These are phyloP conservation scores for Eucalyptus fibrosa DNA, from an alignment of 345 rosid genomes.

Conservation along the genomic window DNA sequence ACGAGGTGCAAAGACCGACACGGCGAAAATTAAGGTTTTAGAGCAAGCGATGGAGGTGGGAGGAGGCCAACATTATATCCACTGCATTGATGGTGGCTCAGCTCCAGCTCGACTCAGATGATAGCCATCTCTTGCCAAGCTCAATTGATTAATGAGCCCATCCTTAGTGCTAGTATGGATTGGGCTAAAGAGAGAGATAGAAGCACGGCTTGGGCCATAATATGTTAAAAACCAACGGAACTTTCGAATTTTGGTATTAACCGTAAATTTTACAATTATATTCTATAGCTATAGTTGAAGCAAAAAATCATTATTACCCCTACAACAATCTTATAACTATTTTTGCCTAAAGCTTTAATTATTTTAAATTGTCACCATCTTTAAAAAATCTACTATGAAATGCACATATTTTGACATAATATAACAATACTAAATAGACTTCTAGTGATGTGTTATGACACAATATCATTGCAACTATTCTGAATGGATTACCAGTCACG, in stretches of 20 bases:
- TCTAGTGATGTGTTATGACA: too few relatives aligned
- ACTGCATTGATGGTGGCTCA: neutral
- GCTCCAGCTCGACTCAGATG: neutral
- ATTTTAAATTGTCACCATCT: too few relatives aligned
- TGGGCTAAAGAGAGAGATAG: too few relatives aligned
- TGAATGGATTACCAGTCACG: fast-evolving
- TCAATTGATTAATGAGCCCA: neutral
- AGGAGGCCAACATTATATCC: neutral
- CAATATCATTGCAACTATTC: too few relatives aligned
- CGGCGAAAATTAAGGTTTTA: neutral
- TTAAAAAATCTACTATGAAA: too few relatives aligned
- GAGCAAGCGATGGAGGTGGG: neutral
- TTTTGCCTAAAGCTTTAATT: too few relatives aligned
- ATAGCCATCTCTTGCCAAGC: neutral
- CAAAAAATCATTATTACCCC: neutral
- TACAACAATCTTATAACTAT: neutral
- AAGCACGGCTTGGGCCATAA: too few relatives aligned
- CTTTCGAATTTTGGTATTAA: neutral
- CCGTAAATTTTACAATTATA: neutral
- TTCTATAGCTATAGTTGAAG: neutral
- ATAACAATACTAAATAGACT: too few relatives aligned
- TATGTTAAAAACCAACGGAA: too few relatives aligned
- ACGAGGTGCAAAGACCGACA: neutral
- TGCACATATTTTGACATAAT: too few relatives aligned
- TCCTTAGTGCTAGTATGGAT: too few relatives aligned